phyloP scores from a whole-genome alignment of 2,329 filamentous ascomycete species.

The Podosphaera leucotricha region DNA sequence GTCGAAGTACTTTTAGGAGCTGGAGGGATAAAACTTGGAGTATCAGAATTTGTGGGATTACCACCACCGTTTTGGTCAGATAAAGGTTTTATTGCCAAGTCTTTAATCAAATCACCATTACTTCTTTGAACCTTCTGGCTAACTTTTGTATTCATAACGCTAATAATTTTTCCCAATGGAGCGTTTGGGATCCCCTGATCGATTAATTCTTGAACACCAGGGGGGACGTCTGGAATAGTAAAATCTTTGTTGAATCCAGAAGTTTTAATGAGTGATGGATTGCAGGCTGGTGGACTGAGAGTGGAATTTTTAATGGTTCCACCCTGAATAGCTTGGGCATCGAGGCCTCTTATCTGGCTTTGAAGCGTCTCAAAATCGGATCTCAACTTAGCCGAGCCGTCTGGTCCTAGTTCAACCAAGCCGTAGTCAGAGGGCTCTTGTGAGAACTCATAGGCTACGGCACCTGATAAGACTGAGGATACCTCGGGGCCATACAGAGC shows the following conservation, averaged over 20 bases:
- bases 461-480: conserved; percentile 45
- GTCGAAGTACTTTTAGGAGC: conserved; percentile 7
- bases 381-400: conserved; percentile 33
- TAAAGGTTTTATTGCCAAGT: conserved; percentile 34
- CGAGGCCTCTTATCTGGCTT: conserved; percentile 48
- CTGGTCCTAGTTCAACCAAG: conserved; percentile 35
- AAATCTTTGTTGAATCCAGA: conserved; percentile 57
- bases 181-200: conserved; percentile 46
- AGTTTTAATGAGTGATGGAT: conserved; percentile 37
- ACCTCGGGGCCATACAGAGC: conserved; percentile 50
- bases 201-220: conserved; percentile 48
- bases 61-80: conserved; percentile 20
- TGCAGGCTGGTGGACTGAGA: conserved; percentile 39
- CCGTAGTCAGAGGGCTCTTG: conserved; percentile 45
- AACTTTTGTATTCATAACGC: conserved; percentile 29
- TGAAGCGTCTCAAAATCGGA: conserved; percentile 52
- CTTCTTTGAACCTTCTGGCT: conserved; percentile 30
- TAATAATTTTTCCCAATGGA: conserved; percentile 39
- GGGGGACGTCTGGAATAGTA: conserved; percentile 44
- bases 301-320: conserved; percentile 25
- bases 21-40: conserved; percentile 3
- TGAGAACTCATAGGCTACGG: conserved; percentile 61
- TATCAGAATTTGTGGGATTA: not conserved
- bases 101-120: conserved; percentile 32
- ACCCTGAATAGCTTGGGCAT: conserved; percentile 43